Evolutionary conservation across 2,329 filamentous ascomycete species (phyloP).

Genomic region (Ophiostoma tasmaniense): DNA sequence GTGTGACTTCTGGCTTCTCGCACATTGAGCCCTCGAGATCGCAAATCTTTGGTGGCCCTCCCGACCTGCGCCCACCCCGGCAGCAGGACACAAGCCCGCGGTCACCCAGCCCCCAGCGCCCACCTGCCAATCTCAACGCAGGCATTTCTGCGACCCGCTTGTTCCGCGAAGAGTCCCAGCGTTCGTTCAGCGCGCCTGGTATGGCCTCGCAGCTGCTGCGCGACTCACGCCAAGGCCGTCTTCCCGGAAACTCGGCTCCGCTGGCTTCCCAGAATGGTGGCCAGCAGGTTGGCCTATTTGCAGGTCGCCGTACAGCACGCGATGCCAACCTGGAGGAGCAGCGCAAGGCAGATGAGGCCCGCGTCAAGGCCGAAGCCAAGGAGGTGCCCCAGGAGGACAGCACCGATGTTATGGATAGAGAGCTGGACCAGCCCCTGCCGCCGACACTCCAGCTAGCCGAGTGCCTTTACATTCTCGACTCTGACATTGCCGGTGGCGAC

Average conservation of each 20-base stretch:
- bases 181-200: slow-evolving; percentile 53
- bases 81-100: slow-evolving; percentile 50
- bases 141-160: slow-evolving; percentile 29
- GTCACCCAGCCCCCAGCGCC: slow-evolving; percentile 60
- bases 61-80: slow-evolving; percentile 46
- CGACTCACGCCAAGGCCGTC: slow-evolving; percentile 28
- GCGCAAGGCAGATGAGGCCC: slow-evolving; percentile 43
- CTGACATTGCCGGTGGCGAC: slow-evolving; percentile 44
- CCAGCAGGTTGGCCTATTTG: slow-evolving; percentile 9
- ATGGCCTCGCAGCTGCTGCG: slow-evolving; percentile 47
- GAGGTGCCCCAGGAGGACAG: slow-evolving; percentile 61
- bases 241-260: slow-evolving; percentile 21
- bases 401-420: slow-evolving; percentile 51
- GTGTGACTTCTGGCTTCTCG: slow-evolving; percentile 39
- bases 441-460: slow-evolving; percentile 56
- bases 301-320: slow-evolving; percentile 32
- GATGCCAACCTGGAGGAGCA: slow-evolving; percentile 44
- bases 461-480: slow-evolving; percentile 47
- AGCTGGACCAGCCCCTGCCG: slow-evolving; percentile 52
- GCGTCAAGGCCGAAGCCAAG: slow-evolving; percentile 47
- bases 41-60: slow-evolving; percentile 49
- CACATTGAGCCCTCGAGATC: slow-evolving; percentile 36
- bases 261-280: slow-evolving; percentile 17
- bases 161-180: slow-evolving; percentile 43
- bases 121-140: slow-evolving; percentile 12